phyloP scores from a whole-genome alignment of 73 alveolate genomes.

The Blepharisma japonicum region DNA sequence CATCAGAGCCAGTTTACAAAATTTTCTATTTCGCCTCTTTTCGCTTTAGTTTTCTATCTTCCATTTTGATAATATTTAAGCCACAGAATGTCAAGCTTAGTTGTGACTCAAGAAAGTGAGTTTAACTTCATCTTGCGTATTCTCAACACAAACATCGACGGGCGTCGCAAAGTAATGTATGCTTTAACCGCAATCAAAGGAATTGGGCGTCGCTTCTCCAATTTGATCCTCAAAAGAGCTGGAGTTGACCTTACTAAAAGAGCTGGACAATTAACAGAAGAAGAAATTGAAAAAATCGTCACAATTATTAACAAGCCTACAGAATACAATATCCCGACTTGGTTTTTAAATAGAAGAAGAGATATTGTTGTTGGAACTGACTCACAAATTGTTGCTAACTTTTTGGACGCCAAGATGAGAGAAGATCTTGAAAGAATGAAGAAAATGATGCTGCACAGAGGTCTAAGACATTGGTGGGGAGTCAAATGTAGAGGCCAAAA shows the following conservation, averaged over 20 bases:
- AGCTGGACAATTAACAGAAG: slow-evolving; percentile 98
- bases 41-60: too few relatives aligned
- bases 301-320: slow-evolving; percentile 93
- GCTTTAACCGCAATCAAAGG: slow-evolving; percentile 98
- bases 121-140: slow-evolving; percentile 95
- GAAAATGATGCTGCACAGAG: slow-evolving; percentile 96
- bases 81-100: slow-evolving; percentile 45
- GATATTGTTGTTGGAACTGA: slow-evolving; percentile 87
- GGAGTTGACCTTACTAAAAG: slow-evolving; percentile 84
- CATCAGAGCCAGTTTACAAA: too few relatives aligned
- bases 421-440: slow-evolving; percentile 99
- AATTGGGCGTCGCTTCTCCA: slow-evolving; percentile 96
- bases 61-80: neutral
- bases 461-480: slow-evolving; percentile 96
- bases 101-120: slow-evolving; percentile 69
- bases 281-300: slow-evolving; percentile 93
- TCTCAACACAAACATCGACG: slow-evolving; percentile 98
- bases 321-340: slow-evolving; percentile 94
- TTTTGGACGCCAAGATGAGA: slow-evolving; percentile 91
- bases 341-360: slow-evolving; percentile 98
- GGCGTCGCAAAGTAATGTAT: slow-evolving; percentile 93
- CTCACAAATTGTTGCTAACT: slow-evolving; percentile 89
- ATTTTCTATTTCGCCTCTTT: too few relatives aligned
- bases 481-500: slow-evolving; percentile 98
- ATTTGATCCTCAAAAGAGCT: slow-evolving; percentile 79